Conservation (phyloP, 257 asterid species). For the Solanum megistacrolobum region DNA sequence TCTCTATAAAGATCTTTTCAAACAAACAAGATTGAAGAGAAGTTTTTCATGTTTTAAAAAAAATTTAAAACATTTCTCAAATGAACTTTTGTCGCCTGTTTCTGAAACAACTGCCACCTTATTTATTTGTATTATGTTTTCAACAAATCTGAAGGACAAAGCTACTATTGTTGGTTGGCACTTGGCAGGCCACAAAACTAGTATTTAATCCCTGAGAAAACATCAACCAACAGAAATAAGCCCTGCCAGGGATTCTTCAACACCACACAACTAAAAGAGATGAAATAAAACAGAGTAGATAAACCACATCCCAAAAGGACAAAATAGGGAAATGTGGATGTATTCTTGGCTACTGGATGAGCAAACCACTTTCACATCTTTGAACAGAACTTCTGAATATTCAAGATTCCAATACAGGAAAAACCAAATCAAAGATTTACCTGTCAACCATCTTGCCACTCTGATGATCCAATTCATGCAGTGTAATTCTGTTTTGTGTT, state of each 20-base stretch:
- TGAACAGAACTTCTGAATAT: background rate
- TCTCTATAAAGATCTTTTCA: background rate
- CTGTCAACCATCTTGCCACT: conserved; percentile 55
- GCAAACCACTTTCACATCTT: background rate
- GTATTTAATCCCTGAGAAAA: background rate
- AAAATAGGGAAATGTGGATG: background rate
- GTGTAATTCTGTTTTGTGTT: conserved; percentile 64
- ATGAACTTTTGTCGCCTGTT: background rate
- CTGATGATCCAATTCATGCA: conserved; percentile 63
- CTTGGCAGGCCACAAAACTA: background rate
- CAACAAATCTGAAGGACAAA: background rate
- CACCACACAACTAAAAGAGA: background rate
- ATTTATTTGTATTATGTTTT: background rate
- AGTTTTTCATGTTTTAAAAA: background rate
- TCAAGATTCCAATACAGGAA: background rate
- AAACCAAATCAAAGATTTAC: conserved; percentile 14
- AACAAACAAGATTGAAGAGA: background rate
- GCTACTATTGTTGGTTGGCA: background rate
- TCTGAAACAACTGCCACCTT: background rate
- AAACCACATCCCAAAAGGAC: background rate
- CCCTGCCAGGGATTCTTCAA: background rate
- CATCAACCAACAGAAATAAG: background rate
- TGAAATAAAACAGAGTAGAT: background rate
- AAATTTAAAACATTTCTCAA: background rate
- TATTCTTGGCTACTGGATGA: background rate